phyloP scores from a whole-genome alignment of 306 rosid genomes.

The Cicer yamashitae region DNA sequence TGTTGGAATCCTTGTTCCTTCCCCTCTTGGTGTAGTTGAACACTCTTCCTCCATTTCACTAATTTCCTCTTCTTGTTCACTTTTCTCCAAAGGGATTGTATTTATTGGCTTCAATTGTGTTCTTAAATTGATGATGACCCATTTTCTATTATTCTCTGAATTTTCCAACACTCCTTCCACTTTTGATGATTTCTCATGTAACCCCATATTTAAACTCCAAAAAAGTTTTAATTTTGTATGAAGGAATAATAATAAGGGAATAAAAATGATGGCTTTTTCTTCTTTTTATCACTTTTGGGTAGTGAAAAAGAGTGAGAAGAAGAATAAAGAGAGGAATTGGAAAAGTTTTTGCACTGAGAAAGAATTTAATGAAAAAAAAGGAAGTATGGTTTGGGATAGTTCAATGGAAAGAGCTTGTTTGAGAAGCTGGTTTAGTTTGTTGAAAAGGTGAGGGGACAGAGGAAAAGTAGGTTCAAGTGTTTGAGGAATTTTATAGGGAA shows the following conservation, averaged over 20 bases:
- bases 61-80: conserved; percentile 17
- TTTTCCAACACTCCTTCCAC: conserved; percentile 52
- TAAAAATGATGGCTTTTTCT: conserved; percentile 9
- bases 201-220: conserved; percentile 59
- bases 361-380: conserved; percentile 21
- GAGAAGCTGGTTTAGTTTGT: conserved; percentile 24
- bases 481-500: conserved; percentile 29
- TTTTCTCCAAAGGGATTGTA: conserved; percentile 50
- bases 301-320: conserved; percentile 51
- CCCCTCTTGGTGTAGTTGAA: conserved; percentile 77
- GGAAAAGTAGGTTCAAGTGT: conserved; percentile 30
- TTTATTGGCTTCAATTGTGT: conserved; percentile 70
- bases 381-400: conserved; percentile 26
- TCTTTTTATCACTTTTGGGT: conserved; percentile 43
- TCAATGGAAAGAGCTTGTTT: conserved; percentile 38
- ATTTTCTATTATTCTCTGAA: conserved; percentile 57
- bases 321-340: conserved; percentile 44
- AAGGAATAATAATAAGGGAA: conserved; percentile 48
- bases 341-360: conserved; percentile 44
- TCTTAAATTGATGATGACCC: conserved; percentile 64
- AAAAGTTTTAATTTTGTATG: conserved; percentile 30
- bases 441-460: conserved; percentile 47
- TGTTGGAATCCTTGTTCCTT: conserved; percentile 63
- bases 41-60: conserved; percentile 48
- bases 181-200: conserved; percentile 56